Evolutionary conservation across 1,284 basidiomycete species (phyloP).

Genomic region (Irpex lacteus): DNA sequence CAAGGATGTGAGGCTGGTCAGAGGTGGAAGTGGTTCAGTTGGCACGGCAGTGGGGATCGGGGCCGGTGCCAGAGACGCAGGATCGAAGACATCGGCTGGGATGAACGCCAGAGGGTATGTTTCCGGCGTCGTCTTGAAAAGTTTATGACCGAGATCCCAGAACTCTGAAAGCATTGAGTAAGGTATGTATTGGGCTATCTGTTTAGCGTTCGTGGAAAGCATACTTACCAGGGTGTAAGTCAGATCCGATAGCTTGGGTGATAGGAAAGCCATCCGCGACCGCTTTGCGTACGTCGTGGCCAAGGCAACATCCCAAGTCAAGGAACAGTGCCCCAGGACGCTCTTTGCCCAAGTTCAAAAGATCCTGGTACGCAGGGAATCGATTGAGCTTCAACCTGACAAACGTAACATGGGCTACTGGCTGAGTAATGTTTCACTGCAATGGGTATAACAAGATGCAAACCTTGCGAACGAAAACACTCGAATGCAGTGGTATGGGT

Average conservation of each 20-base stretch:
- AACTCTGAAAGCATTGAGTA: constrained; percentile 23
- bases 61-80: constrained; percentile 29
- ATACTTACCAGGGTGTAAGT: constrained; percentile 30
- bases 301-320: constrained; percentile 38
- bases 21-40: constrained; percentile 25
- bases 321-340: constrained; percentile 45
- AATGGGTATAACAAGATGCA: constrained; percentile 23
- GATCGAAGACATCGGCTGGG: constrained; percentile 42
- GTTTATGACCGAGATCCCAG: constrained; percentile 33
- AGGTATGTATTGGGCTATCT: neutral
- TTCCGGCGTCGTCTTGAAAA: constrained; percentile 31
- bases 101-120: constrained; percentile 45
- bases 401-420: neutral
- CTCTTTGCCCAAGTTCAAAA: constrained; percentile 37
- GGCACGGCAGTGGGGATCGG: constrained; percentile 27
- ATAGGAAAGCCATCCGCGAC: constrained; percentile 39
- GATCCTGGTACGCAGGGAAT: constrained; percentile 40
- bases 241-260: constrained; percentile 33
- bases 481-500: constrained; percentile 39
- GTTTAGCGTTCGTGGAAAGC: too few relatives aligned
- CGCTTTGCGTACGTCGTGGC: constrained; percentile 41
- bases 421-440: neutral
- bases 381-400: constrained; percentile 28
- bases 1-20: constrained; percentile 34
- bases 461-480: constrained; percentile 41